phyloP scores from a whole-genome alignment of 495 filamentous ascomycete genomes.

The Aspergillus bridgeri region DNA sequence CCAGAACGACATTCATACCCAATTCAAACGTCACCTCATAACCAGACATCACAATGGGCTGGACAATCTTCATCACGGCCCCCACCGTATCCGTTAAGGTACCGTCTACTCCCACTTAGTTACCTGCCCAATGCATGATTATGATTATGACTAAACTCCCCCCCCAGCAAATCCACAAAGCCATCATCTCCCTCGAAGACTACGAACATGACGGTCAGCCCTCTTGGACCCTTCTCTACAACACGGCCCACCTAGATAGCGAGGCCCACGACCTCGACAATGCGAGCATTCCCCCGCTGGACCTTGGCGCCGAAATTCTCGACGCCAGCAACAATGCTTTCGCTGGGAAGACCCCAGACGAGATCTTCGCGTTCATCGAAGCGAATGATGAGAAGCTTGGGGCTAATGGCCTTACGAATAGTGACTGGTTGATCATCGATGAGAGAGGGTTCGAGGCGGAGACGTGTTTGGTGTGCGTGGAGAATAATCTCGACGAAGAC shows the following conservation, averaged over 20 bases:
- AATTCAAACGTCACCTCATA: neutral
- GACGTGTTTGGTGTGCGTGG: neutral
- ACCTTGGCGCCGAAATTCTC: neutral
- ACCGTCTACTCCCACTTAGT: no score
- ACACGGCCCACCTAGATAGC: neutral
- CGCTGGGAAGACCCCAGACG: neutral
- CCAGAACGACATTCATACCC: no score
- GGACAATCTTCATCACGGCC: conserved; percentile 1
- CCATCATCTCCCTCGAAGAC: conserved; percentile 1
- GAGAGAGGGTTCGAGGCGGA: neutral
- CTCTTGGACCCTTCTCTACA: neutral
- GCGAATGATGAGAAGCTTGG: neutral
- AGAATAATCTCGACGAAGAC: neutral
- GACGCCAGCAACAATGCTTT: neutral
- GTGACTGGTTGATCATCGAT: neutral
- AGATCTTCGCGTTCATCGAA: neutral
- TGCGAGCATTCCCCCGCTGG: neutral
- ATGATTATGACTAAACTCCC: neutral
- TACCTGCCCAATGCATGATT: neutral
- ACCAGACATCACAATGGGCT: neutral
- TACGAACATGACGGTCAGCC: neutral
- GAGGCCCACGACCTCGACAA: neutral
- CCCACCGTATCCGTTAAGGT: neutral
- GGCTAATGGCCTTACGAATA: neutral
- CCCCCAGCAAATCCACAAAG: conserved; percentile 1